These are phyloP conservation scores for Alternaria brassicicola DNA, from an alignment of 2,329 filamentous ascomycete species.

Conservation along the genomic window DNA sequence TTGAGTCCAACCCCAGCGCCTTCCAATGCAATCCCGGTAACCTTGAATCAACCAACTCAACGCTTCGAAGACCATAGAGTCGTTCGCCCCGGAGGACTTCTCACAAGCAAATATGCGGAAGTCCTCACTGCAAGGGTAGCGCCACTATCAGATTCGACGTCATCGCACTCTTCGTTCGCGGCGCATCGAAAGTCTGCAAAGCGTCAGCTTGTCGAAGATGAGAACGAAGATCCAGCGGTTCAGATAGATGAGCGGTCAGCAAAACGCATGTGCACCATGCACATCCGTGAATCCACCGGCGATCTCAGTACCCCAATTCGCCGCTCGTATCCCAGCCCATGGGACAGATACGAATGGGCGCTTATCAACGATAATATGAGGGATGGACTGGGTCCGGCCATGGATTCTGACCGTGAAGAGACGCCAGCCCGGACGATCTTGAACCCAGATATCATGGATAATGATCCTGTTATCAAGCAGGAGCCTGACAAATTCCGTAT, in stretches of 20 bases:
- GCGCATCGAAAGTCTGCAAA: background rate
- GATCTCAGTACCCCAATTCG: background rate
- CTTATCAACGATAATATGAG: background rate
- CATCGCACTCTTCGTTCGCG: background rate
- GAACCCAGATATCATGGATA: background rate
- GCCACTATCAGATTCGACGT: background rate
- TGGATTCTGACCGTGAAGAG: background rate
- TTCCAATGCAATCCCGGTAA: background rate
- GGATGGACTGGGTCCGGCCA: background rate
- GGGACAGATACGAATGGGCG: background rate
- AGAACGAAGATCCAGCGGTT: background rate
- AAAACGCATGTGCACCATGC: background rate
- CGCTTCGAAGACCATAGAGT: background rate
- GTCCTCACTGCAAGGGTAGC: background rate
- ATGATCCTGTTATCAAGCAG: background rate
- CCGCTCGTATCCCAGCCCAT: background rate
- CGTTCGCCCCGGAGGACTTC: background rate
- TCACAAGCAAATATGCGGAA: background rate
- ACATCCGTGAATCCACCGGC: background rate
- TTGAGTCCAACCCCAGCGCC: background rate
- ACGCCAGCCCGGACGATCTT: background rate
- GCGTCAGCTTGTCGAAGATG: background rate
- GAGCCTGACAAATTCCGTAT: background rate
- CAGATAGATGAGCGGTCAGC: background rate
- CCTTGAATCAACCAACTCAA: background rate